Base-by-base conservation (phyloP, 2,329 filamentous ascomycete species). In the Aspergillus vadensis region DNA sequence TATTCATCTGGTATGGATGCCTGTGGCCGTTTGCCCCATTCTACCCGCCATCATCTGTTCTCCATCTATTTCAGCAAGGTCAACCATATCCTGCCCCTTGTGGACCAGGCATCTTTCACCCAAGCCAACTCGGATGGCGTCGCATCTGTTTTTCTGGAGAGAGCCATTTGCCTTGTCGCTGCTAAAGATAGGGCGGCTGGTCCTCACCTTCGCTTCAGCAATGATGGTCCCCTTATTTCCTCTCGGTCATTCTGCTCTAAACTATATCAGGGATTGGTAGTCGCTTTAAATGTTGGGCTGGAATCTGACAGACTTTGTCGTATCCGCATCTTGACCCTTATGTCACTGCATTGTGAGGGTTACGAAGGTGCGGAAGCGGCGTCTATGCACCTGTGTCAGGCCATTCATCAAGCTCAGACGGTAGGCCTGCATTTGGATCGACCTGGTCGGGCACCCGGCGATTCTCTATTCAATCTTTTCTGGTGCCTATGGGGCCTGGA, bases 401-500 rank as follows among this genome's bases (percentile, higher is more conserved):
- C 76, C 10, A 77, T 78, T 47, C 76, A 78, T 55, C 75, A 77
- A 52, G 74, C 76, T 21, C 76, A 77, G 62, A 77, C 76, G 4
- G 65, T 70, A 41, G 76, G 76, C 21, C 58, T 79, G 38, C 76
- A 79, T 65, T 73, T 78, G 53, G 68, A 76, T 57, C 72, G 74
- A 17, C 75, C 76, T 5, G 72, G 70, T 7, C 68, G 74, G 49
- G 65, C 64, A 30, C 55, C 65, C 15, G 67, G 62, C 23, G 75
- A 76, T 56, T 64, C 72, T 23, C 60, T 69, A n/a, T 68, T 67
- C 15, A 64, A 67, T 55, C 64, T 78, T 4, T 79, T 78, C 64
- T 78, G 76, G 77, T 73, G 73, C 23, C 62, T 79, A 41, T 79
- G 77, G 77, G 74, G 73, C 2, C 56, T 79, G 38, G 76, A 79